A percentile compares a stretch with the other conserved stretches of the same genome.
Evolutionary conservation across 805 yeast genomes (phyloP).

Genomic region (Candida yuanshanica): DNA sequence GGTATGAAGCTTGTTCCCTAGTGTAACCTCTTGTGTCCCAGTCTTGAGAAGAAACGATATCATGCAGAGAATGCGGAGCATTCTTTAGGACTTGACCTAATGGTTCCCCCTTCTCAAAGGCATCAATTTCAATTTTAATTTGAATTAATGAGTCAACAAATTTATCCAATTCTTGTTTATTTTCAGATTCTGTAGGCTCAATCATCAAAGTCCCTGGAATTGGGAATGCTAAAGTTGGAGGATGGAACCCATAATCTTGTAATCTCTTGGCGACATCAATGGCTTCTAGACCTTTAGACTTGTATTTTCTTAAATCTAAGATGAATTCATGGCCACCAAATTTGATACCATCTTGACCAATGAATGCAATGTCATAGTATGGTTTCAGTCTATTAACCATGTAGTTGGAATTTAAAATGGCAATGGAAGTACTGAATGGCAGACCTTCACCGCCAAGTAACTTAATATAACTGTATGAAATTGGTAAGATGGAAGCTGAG

Average conservation of each 20-base stretch:
- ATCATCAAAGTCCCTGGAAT: slow-evolving; percentile 96
- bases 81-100: slow-evolving; percentile 72
- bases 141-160: slow-evolving; percentile 83
- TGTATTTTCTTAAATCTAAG: slow-evolving; percentile 82
- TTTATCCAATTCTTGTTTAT: slow-evolving; percentile 80
- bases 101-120: slow-evolving; percentile 58
- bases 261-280: slow-evolving; percentile 95
- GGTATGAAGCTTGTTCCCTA: slow-evolving; percentile 90
- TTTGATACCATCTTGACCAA: slow-evolving; percentile 52
- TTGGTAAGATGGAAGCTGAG: slow-evolving; percentile 88
- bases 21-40: slow-evolving; percentile 88
- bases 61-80: slow-evolving; percentile 88
- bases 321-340: slow-evolving; percentile 97
- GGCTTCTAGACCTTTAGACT: slow-evolving; percentile 78
- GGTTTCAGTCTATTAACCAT: slow-evolving; percentile 76
- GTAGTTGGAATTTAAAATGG: slow-evolving; percentile 93
- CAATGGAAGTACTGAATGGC: slow-evolving; percentile 82
- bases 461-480: slow-evolving; percentile 91
- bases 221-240: slow-evolving; percentile 98
- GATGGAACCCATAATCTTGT: slow-evolving; percentile 98
- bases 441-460: slow-evolving; percentile 84
- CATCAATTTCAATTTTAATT: slow-evolving; percentile 77
- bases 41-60: slow-evolving; percentile 58
- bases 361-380: slow-evolving; percentile 71
- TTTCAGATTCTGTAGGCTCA: slow-evolving; percentile 96